A percentile compares a stretch with the other conserved stretches of the same genome.
phyloP scores from a whole-genome alignment of 305 asterid genomes.

The Solanum hybrid region DNA sequence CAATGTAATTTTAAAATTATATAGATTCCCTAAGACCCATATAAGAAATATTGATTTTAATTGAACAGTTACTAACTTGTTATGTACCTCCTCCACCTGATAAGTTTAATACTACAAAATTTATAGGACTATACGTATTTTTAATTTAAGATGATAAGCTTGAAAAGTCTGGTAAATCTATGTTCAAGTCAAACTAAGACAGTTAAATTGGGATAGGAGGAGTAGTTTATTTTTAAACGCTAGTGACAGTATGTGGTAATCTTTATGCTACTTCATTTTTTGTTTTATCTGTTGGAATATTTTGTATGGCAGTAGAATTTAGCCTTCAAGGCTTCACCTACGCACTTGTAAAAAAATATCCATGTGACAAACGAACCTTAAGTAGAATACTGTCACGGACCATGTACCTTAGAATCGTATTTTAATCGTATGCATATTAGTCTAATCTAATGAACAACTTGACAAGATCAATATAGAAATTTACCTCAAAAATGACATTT shows the following conservation, averaged over 20 bases:
- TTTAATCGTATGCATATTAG: not conserved
- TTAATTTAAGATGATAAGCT: no score
- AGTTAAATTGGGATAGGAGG: not conserved
- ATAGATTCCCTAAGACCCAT: not conserved
- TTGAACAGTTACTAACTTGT: not conserved
- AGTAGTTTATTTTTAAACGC: not conserved
- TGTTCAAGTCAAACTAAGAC: not conserved
- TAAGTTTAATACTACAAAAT: no score
- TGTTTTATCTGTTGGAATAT: not conserved
- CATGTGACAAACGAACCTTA: not conserved
- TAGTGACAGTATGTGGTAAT: not conserved
- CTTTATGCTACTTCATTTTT: not conserved
- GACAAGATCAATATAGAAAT: not conserved
- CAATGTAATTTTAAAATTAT: not conserved
- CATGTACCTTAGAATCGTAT: not conserved
- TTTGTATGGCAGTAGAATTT: not conserved
- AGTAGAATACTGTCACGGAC: not conserved
- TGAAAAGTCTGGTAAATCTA: no score
- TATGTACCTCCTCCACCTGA: not conserved
- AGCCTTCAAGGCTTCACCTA: not conserved
- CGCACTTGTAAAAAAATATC: not conserved
- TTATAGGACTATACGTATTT: no score
- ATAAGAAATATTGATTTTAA: not conserved
- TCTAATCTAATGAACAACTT: not conserved
- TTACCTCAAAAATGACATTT: conserved; percentile 45